A percentile compares a stretch with the other conserved stretches of the same genome.
These are phyloP conservation scores for Echeveria elegans DNA, from an alignment of 164 flowering plant species.

Conservation along the genomic window DNA sequence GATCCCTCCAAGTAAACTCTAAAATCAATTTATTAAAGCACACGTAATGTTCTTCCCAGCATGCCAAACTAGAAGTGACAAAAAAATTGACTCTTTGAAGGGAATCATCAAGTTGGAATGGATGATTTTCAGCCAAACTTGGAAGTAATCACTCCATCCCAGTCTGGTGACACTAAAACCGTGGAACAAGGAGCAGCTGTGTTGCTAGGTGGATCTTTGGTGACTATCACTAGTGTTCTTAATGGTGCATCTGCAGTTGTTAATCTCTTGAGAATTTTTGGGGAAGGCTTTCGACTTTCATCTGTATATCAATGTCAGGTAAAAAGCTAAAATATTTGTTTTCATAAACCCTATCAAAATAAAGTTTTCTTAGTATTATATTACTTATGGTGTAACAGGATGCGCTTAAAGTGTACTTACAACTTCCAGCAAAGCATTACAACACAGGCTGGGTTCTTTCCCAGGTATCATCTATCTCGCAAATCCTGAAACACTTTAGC, in stretches of 20 bases:
- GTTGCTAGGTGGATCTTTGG: background rate
- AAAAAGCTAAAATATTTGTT: constrained; percentile 6
- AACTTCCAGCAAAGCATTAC: constrained; percentile 79
- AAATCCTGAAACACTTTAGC: background rate
- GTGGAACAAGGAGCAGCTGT: constrained; percentile 5
- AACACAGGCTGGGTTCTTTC: constrained; percentile 97
- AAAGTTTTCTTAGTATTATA: background rate
- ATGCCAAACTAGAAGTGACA: background rate
- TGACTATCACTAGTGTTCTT: constrained; percentile 13
- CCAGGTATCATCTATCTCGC: constrained; percentile 43
- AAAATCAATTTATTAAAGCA: background rate
- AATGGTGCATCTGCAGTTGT: constrained; percentile 59
- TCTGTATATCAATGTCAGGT: constrained; percentile 83
- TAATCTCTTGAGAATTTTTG: constrained; percentile 60
- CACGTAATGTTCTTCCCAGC: no score
- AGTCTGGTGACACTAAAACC: background rate
- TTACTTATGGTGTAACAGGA: constrained; percentile 45
- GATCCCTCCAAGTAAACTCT: background rate
- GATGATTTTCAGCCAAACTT: background rate
- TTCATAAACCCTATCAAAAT: background rate
- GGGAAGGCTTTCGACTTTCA: constrained; percentile 85
- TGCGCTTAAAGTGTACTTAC: constrained; percentile 66
- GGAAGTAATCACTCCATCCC: background rate
- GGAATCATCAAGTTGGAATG: constrained; percentile 7
- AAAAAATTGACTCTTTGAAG: background rate